These are phyloP conservation scores for Vigna hirtella DNA, from an alignment of 306 rosid genomes.

Conservation along the genomic window DNA sequence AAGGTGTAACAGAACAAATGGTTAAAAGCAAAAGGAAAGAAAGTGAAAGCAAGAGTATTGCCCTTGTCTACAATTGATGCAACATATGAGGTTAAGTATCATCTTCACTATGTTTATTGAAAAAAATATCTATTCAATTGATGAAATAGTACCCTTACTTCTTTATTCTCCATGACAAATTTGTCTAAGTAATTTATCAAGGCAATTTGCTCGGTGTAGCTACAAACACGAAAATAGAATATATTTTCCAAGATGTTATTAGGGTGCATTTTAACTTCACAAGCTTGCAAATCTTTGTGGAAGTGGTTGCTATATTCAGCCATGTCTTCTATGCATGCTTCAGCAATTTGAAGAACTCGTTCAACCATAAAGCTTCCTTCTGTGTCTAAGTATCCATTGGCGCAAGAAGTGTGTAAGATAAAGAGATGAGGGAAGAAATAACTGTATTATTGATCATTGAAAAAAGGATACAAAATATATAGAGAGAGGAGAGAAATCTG, in stretches of 20 bases:
- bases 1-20: conserved; percentile 18
- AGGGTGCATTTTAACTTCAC: conserved; percentile 61
- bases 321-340: conserved; percentile 85
- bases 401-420: background rate
- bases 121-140: background rate
- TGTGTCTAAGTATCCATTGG: conserved; percentile 66
- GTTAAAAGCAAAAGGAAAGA: conserved; percentile 17
- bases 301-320: conserved; percentile 58
- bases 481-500: too few species aligned
- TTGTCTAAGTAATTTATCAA: conserved; percentile 83
- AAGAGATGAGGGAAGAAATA: too few species aligned
- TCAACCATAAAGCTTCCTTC: conserved; percentile 99
- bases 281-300: conserved; percentile 58
- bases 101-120: conserved; percentile 7
- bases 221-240: conserved; percentile 84
- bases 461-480: too few species aligned
- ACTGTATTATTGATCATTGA: too few species aligned
- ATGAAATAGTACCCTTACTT: conserved; percentile 63
- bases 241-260: conserved; percentile 76
- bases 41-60: conserved; percentile 25
- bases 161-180: conserved; percentile 81
- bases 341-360: conserved; percentile 86
- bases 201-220: conserved; percentile 92
- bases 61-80: background rate
- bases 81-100: conserved; percentile 11